These are phyloP conservation scores for Diospyros kaki DNA, from an alignment of 148 eudicot species.

Conservation along the genomic window DNA sequence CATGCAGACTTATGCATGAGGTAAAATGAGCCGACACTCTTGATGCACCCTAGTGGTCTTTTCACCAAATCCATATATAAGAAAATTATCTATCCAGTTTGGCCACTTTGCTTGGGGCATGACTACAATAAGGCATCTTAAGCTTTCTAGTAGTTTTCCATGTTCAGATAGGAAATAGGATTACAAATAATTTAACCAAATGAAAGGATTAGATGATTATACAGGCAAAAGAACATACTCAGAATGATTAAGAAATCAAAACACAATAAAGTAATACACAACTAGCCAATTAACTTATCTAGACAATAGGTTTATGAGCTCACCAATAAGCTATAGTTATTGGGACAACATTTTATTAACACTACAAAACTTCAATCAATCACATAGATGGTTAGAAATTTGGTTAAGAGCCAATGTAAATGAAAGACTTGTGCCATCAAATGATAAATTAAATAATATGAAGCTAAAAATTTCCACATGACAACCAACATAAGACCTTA, in stretches of 20 bases:
- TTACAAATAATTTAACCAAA: neutral
- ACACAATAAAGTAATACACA: neutral
- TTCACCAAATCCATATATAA: neutral
- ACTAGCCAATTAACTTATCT: neutral
- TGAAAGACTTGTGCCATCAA: neutral
- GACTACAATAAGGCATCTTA: neutral
- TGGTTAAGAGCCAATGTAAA: neutral
- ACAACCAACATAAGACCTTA: neutral
- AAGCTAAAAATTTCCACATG: neutral
- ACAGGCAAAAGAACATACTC: neutral
- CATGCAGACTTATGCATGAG: no score
- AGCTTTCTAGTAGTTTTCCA: neutral
- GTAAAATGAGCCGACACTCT: no score
- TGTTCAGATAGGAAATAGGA: neutral
- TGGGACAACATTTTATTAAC: neutral
- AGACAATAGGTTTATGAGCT: neutral
- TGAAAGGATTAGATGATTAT: neutral
- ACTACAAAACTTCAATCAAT: neutral
- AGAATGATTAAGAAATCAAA: neutral
- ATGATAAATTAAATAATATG: neutral
- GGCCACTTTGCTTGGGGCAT: neutral
- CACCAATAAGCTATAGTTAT: neutral
- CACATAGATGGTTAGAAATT: neutral
- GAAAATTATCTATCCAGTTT: neutral
- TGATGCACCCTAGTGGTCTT: neutral